Evolutionary conservation across 805 yeast genomes (phyloP).

Genomic region (Metschnikowia reukaufii): DNA sequence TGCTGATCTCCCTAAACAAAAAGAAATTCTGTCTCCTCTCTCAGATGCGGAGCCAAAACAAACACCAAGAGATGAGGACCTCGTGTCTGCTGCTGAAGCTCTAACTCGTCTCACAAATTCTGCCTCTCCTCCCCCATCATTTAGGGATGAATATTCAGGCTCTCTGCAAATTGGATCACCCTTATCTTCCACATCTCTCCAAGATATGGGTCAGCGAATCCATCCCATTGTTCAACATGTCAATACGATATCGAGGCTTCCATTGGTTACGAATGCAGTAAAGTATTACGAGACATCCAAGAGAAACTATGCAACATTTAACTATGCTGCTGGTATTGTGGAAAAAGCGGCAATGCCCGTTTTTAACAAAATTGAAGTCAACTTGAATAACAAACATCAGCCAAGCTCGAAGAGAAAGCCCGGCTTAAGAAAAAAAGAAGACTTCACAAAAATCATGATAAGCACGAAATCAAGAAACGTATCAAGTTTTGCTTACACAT

Average conservation of each 20-base stretch:
- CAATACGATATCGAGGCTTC: conserved; percentile 39
- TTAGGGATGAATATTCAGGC: conserved; percentile 7
- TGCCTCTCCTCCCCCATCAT: conserved; percentile 22
- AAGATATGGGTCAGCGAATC: conserved; percentile 18
- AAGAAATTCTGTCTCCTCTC: conserved; percentile 1
- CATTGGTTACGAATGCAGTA: conserved; percentile 49
- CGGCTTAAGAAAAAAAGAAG: conserved; percentile 17
- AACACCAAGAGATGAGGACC: conserved; percentile 21
- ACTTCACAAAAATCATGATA: conserved; percentile 19
- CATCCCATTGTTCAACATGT: conserved; percentile 44
- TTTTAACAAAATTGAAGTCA: conserved; percentile 49
- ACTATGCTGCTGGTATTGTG: conserved; percentile 61
- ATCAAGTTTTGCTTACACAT: conserved; percentile 77
- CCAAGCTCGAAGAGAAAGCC: conserved; percentile 22
- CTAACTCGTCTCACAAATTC: conserved; percentile 35
- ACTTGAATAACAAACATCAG: conserved; percentile 43
- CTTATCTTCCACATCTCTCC: conserved; percentile 12
- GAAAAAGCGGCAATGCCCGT: conserved; percentile 57
- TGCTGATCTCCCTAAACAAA: conserved; percentile 6
- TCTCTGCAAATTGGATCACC: conserved; percentile 17
- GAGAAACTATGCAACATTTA: conserved; percentile 48
- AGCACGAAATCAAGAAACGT: conserved; percentile 67
- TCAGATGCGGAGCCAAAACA: background rate
- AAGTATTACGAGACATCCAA: conserved; percentile 48
- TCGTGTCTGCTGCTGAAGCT: conserved; percentile 43